Base-by-base conservation (phyloP, 306 rosid genomes). In the Corylus heterophylla region DNA sequence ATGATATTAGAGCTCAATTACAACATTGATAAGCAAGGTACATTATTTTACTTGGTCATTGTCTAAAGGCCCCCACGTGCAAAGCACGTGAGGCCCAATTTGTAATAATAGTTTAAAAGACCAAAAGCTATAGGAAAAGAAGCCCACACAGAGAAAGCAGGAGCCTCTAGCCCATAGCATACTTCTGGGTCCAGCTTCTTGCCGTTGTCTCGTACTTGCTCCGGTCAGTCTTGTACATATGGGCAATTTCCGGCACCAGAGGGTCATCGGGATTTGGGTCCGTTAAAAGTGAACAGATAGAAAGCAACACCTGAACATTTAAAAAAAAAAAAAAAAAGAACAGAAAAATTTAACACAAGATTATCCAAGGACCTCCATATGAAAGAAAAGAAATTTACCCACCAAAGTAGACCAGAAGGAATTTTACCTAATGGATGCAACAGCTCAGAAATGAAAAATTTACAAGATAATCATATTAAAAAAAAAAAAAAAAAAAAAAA, bases 101-200 rank as follows among this genome's bases (percentile, higher is more conserved):
- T 64, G 7, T 39, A 67, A 18, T 39, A 67, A 18, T 22, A 67
- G 13, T 80, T 64, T 71, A 74, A 48, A 63, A 27, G 2, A 75
- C 51, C 70, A 66, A 82, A 82, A 52, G 83, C 78, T 76, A 69
- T 12, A 31, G 77, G 77, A 69, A 83, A 75, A 83, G 80, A 74
- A 70, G 31, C 81, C 79, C 74, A 42, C 85, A 80, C 80, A 59
- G 72, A 45, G 66, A 54, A 22, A 37, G 78, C 80, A 66, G n/a
- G n/a, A 59, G 27, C 20, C 50, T 67, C 79, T 87, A 88, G 44
- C 95, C 95, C 95, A 89, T 89, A 45, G 90, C 93, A 78, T 91
- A 89, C 88, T 91, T 91, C 86, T 91, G 91, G 73, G 96, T 89
- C 96, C 91, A 89, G 93, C 96, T 89, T 87, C 93, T 89, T 3